phyloP scores from a whole-genome alignment of 1,139 yeast species.

The Taphrina wiesneri region DNA sequence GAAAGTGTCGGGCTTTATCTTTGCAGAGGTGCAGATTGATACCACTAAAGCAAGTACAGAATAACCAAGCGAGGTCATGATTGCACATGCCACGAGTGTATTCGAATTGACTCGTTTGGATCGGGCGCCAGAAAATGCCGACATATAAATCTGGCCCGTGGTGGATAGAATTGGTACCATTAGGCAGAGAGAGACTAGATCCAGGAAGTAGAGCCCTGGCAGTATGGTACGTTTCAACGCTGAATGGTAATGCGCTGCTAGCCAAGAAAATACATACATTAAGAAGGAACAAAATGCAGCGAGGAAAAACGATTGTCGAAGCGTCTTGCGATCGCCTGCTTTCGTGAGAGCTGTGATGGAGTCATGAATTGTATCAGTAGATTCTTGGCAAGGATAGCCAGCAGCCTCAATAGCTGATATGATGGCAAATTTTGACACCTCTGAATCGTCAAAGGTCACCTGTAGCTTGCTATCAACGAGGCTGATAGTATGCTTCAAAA shows the following conservation, averaged over 20 bases:
- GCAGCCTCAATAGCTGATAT: neutral
- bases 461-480: neutral
- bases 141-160: slow-evolving; percentile 64
- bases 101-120: slow-evolving; percentile 93
- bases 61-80: slow-evolving; percentile 72
- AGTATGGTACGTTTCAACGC: slow-evolving; percentile 41
- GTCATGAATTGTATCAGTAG: neutral
- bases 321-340: slow-evolving; percentile 66
- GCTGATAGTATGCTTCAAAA: neutral
- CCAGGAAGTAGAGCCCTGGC: slow-evolving; percentile 48
- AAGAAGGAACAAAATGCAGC: slow-evolving; percentile 64
- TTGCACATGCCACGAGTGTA: slow-evolving; percentile 79
- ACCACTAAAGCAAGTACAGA: slow-evolving; percentile 62
- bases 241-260: neutral
- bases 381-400: slow-evolving; percentile 1
- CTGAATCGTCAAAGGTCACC: neutral
- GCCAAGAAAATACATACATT: slow-evolving; percentile 52
- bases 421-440: neutral
- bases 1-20: slow-evolving; percentile 64
- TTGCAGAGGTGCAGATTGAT: slow-evolving; percentile 48
- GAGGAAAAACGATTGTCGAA: slow-evolving; percentile 60
- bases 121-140: slow-evolving; percentile 62
- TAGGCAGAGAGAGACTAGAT: slow-evolving; percentile 60
- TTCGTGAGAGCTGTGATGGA: slow-evolving; percentile 53
- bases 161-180: slow-evolving; percentile 69